Base-by-base conservation (phyloP, 495 filamentous ascomycete genomes). In the Daldinia decipiens region DNA sequence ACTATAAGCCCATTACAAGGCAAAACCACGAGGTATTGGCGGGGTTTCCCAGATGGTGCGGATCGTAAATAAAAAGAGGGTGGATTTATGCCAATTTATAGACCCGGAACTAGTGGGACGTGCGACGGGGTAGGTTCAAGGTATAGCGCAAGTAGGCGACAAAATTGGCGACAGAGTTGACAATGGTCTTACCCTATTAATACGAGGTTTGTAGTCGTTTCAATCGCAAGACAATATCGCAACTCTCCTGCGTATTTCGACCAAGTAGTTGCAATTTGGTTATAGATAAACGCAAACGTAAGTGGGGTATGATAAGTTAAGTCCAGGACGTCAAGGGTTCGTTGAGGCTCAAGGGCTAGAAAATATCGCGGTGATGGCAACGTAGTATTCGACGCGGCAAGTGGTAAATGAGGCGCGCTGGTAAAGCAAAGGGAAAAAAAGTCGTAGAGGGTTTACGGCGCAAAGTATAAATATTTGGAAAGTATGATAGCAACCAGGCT, bases 361-460 rank as follows among this genome's bases (percentile, higher is more conserved):
- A 54, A 34, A 31, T 15, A 29, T 69, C 53, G 67, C 47, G 62
- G 31, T 56, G 53, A 9, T 60, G 39, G 54, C 9, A 13, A 57
- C 15, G 70, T 68, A 57, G 70, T 64, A 72, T 72, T 72, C 54
- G 65, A 72, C 70, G 70, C 70, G 70, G 70, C 31, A 52, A 43
- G 39, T 15, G 9, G 63, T 45, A 53, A 67, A 59, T 55, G 65
- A 68, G 36, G 60, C 65, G 70, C 70, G 70, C 70, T 59, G 39
- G 47, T 56, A 62, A 29, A 51, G 36, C 15, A 57, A 57, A 36
- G 29, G n/a, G 26, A 15, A 26, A 5, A 26, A 58, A 50, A 26
- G 36, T 56, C 29, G 26, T 19, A 47, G 53, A 45, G 26, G 32
- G 43, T 53, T 53, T 31, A 53, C 29, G 11, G 15, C 24, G 51